Conservation (phyloP, 2,329 filamentous ascomycete species). For the Cytospora piceae region DNA sequence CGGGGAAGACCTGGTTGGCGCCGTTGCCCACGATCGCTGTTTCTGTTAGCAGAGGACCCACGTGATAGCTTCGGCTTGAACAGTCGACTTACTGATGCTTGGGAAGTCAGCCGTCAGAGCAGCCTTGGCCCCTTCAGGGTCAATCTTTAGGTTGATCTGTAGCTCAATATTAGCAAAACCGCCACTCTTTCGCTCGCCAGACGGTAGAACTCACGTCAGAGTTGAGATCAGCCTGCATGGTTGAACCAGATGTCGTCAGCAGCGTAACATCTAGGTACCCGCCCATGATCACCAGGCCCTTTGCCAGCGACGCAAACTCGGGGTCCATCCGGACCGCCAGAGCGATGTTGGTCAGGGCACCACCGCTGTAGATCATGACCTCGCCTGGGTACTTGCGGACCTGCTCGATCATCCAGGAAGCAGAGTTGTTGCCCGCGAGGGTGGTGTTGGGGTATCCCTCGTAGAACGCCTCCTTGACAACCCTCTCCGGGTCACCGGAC, state of each 20-base stretch:
- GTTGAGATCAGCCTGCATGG: constrained; percentile 35
- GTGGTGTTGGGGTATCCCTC: constrained; percentile 53
- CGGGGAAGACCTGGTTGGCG: constrained; percentile 51
- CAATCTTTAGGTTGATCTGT: constrained; percentile 54
- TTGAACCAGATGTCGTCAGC: constrained; percentile 35
- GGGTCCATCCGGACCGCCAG: constrained; percentile 51
- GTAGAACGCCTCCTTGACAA: constrained; percentile 46
- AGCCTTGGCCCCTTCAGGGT: constrained; percentile 54
- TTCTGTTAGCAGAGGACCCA: not conserved
- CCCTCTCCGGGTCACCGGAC: constrained; percentile 46
- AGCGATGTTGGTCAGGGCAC: constrained; percentile 53
- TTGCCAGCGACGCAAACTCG: constrained; percentile 49
- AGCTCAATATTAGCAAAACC: not conserved
- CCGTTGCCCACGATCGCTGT: constrained; percentile 43
- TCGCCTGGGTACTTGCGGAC: constrained; percentile 54
- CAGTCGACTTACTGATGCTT: constrained; percentile 40
- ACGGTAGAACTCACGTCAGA: constrained; percentile 33
- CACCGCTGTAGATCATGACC: constrained; percentile 51
- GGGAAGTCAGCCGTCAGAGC: constrained; percentile 52
- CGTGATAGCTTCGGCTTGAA: not conserved
- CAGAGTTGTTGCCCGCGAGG: constrained; percentile 44
- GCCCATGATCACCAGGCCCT: constrained; percentile 54
- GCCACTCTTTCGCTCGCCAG: constrained; percentile 32
- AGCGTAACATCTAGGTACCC: constrained; percentile 51
- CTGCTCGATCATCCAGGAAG: constrained; percentile 51